Conservation (phyloP, 495 filamentous ascomycete genomes). For the Neurospora sp. region DNA sequence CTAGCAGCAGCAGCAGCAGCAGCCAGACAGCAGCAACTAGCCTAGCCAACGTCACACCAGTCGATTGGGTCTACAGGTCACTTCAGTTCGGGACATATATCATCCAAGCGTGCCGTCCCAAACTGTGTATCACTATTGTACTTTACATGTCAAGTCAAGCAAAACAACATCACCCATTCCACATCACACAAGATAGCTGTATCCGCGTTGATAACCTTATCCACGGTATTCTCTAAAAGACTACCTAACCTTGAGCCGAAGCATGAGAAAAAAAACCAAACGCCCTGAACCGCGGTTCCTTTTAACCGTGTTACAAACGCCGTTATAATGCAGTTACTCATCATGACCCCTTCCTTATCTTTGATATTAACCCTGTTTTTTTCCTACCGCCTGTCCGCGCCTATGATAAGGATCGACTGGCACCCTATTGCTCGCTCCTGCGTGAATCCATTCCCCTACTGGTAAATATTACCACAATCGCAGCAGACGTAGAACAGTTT, state of each 20-base stretch:
- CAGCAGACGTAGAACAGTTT: conserved; percentile 98
- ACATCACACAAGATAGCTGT: background rate
- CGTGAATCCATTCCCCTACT: conserved; percentile 18
- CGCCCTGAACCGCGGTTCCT: background rate
- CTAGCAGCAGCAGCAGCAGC: no score
- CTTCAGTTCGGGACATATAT: no score
- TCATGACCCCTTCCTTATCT: background rate
- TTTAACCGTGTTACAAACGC: background rate
- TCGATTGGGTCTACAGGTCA: no score
- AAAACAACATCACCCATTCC: no score
- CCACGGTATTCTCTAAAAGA: background rate
- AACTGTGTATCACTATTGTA: no score
- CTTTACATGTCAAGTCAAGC: no score
- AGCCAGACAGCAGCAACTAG: no score
- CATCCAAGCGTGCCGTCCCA: no score
- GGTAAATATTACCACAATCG: conserved; percentile 79
- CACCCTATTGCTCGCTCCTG: background rate
- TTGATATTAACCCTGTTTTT: background rate
- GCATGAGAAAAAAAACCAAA: background rate
- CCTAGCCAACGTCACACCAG: no score
- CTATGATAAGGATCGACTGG: background rate
- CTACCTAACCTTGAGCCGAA: background rate
- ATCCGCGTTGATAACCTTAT: background rate
- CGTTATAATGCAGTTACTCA: background rate
- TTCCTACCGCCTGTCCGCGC: background rate